These are phyloP conservation scores for Venustampulla echinocandica DNA, from an alignment of 495 filamentous ascomycete species.

Conservation along the genomic window DNA sequence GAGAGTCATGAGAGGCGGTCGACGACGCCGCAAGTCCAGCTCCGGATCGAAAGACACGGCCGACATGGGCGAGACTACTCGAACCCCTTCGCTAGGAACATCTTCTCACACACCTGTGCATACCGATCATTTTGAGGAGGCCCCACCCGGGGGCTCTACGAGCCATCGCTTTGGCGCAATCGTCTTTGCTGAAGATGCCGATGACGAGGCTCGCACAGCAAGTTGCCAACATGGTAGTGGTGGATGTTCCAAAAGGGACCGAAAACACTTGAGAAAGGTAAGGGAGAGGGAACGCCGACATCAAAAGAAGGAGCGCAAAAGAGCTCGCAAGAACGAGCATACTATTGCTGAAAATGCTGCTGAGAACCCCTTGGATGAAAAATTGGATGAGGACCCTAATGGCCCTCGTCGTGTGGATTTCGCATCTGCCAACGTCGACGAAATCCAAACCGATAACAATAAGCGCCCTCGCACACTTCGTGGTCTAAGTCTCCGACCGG, in stretches of 20 bases:
- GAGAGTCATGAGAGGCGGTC: constrained; percentile 48
- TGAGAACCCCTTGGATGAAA: constrained; percentile 11
- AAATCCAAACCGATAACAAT: constrained; percentile 18
- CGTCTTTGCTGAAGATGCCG: constrained; percentile 19
- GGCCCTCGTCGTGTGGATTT: constrained; percentile 29
- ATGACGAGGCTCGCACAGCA: constrained; percentile 12
- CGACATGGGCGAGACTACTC: constrained; percentile 5
- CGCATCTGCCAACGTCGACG: constrained; percentile 21
- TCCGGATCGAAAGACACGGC: constrained; percentile 52
- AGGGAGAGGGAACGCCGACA: constrained; percentile 20
- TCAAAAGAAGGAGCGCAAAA: constrained; percentile 30
- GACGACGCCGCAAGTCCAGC: constrained; percentile 58
- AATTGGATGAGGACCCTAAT: constrained; percentile 15
- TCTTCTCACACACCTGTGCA: constrained; percentile 5
- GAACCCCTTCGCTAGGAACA: constrained; percentile 13
- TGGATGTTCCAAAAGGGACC: constrained; percentile 21
- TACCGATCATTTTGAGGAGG: constrained; percentile 13
- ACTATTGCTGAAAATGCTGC: constrained; percentile 9
- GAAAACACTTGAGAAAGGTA: constrained; percentile 18
- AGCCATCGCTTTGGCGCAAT: constrained; percentile 18
- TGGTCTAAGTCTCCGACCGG: constrained; percentile 34
- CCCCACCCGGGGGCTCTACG: neutral
- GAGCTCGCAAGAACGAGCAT: constrained; percentile 22
- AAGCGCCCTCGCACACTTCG: constrained; percentile 39
- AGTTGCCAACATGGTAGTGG: constrained; percentile 4